Evolutionary conservation across 352 stramenopile species (phyloP).

Genomic region (Phytophthora sansomeana): DNA sequence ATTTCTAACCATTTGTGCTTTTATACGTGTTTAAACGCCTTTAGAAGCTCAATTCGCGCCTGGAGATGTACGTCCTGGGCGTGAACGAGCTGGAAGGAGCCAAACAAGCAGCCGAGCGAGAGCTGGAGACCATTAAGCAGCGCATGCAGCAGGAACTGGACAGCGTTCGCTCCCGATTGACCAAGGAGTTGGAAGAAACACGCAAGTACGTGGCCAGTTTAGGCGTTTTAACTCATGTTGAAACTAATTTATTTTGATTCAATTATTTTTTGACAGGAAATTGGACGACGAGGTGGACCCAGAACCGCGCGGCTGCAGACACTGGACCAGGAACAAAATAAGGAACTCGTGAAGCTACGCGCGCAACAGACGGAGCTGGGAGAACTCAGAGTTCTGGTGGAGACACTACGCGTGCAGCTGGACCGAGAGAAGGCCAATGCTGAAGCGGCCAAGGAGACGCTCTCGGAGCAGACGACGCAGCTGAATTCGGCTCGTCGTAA

Average conservation of each 20-base stretch:
- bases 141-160: constrained; percentile 86
- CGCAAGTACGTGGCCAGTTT: constrained; percentile 49
- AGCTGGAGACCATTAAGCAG: constrained; percentile 83
- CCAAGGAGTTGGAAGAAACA: constrained; percentile 81
- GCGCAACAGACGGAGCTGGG: constrained; percentile 74
- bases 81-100: constrained; percentile 86
- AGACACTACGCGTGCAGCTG: constrained; percentile 61
- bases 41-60: constrained; percentile 78
- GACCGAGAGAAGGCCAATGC: constrained; percentile 68
- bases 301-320: constrained; percentile 74
- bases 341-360: constrained; percentile 79
- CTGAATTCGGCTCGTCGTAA: constrained; percentile 66
- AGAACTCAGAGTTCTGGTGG: constrained; percentile 62
- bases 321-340: constrained; percentile 83
- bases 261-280: constrained; percentile 50
- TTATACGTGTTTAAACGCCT: constrained; percentile 17
- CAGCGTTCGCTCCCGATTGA: constrained; percentile 59
- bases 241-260: background rate
- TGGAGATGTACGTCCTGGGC: constrained; percentile 86
- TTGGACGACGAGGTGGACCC: constrained; percentile 78
- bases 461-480: constrained; percentile 75
- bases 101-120: constrained; percentile 73
- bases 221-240: constrained; percentile 1
- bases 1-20: background rate
- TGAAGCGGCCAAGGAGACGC: constrained; percentile 78